Conservation (phyloP, 2,329 filamentous ascomycete species). For the Rasamsonia emersonii region DNA sequence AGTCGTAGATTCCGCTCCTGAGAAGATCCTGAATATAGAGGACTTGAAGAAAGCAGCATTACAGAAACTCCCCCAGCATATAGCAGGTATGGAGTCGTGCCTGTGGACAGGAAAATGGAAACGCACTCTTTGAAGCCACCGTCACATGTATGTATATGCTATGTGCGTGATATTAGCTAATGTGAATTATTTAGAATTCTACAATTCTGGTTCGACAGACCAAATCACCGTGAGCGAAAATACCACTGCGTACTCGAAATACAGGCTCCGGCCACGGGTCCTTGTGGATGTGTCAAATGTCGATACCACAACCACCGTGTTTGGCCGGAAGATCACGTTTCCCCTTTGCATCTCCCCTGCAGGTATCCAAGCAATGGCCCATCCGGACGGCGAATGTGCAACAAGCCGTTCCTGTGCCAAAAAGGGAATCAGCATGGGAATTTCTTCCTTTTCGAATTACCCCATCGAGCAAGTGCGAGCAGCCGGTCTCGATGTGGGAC, state of each 20-base stretch:
- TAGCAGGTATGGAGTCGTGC: no score
- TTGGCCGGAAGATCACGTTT: background rate
- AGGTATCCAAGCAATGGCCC: background rate
- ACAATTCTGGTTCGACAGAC: slow-evolving; percentile 1
- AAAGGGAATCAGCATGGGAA: background rate
- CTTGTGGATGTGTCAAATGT: slow-evolving; percentile 1
- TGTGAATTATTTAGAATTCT: no score
- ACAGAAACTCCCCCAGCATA: no score
- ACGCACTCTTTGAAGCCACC: no score
- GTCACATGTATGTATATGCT: no score
- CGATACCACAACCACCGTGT: background rate
- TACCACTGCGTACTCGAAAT: background rate
- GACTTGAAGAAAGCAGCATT: no score
- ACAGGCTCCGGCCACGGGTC: background rate
- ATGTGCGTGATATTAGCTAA: no score
- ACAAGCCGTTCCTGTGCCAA: background rate
- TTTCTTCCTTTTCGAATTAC: background rate
- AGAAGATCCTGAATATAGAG: no score
- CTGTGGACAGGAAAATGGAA: no score
- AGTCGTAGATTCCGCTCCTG: no score
- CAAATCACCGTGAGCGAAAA: slow-evolving; percentile 1
- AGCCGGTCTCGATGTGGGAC: background rate
- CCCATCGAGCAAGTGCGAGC: background rate
- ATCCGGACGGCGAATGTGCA: slow-evolving; percentile 1
- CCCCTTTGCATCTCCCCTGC: slow-evolving; percentile 1